These are phyloP conservation scores for Suillus lakei DNA, from an alignment of 768 basidiomycete genomes.

Conservation along the genomic window DNA sequence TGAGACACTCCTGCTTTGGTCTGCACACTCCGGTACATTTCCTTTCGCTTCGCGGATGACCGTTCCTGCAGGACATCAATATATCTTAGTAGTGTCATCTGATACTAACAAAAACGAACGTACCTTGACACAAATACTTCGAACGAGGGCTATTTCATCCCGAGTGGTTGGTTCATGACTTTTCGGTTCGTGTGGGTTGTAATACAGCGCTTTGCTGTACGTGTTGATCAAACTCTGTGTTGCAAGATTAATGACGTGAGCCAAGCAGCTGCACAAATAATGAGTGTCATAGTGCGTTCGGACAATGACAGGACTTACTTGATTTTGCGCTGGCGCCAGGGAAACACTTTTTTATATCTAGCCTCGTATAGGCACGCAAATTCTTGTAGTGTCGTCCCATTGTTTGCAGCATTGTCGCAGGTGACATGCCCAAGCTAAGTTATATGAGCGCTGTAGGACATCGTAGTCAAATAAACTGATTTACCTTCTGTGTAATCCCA, in stretches of 20 bases:
- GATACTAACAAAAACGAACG: slow-evolving; percentile 24
- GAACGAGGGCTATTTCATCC: slow-evolving; percentile 28
- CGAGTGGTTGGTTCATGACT: not conserved
- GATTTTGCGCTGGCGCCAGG: not conserved
- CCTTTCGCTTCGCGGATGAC: slow-evolving; percentile 26
- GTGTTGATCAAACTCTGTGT: slow-evolving; percentile 35
- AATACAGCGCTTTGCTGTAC: slow-evolving; percentile 32
- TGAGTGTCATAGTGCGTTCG: slow-evolving; percentile 6
- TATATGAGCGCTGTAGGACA: not conserved
- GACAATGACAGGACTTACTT: not conserved
- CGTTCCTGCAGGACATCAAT: slow-evolving; percentile 25
- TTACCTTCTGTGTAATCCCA: too few species aligned
- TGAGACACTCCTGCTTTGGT: not conserved
- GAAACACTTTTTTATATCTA: not conserved
- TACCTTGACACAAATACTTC: slow-evolving; percentile 29
- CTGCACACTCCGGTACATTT: slow-evolving; percentile 26
- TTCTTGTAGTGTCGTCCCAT: not conserved
- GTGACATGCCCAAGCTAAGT: slow-evolving; percentile 40
- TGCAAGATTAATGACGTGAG: slow-evolving; percentile 38
- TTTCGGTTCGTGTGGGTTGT: slow-evolving; percentile 23
- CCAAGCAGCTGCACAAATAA: slow-evolving; percentile 31
- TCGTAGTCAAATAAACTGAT: slow-evolving; percentile 19
- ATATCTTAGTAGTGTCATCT: slow-evolving; percentile 24
- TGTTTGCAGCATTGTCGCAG: slow-evolving; percentile 16
- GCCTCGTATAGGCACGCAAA: not conserved